phyloP scores from a whole-genome alignment of 1,139 yeast species.

The Ashbya aceris region DNA sequence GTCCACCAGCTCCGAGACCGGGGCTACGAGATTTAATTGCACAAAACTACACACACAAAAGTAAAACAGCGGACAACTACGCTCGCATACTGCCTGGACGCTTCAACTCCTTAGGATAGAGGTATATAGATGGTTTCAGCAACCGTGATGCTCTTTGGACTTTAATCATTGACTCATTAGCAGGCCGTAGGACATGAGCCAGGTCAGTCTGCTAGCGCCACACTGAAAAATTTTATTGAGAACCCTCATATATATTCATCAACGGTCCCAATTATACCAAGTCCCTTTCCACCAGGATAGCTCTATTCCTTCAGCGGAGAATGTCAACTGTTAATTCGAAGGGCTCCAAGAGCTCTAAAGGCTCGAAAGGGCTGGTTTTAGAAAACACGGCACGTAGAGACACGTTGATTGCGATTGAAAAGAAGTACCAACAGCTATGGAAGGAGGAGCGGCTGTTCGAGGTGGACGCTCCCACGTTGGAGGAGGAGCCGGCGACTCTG shows the following conservation, averaged over 20 bases:
- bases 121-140: no score
- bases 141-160: no score
- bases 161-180: no score
- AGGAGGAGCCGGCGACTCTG: slow-evolving; percentile 51
- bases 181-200: no score
- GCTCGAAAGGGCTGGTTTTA: slow-evolving; percentile 28
- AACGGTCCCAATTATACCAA: no score
- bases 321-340: slow-evolving; percentile 9
- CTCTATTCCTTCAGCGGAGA: background rate
- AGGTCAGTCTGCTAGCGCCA: no score
- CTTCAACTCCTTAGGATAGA: no score
- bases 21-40: slow-evolving; percentile 30
- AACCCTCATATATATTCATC: no score
- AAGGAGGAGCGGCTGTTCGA: slow-evolving; percentile 76
- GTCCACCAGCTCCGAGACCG: slow-evolving; percentile 49
- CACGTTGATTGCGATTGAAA: slow-evolving; percentile 79
- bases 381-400: slow-evolving; percentile 82
- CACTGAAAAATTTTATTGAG: no score
- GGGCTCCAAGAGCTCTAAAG: slow-evolving; percentile 1
- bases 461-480: slow-evolving; percentile 73
- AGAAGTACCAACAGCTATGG: slow-evolving; percentile 85
- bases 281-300: background rate
- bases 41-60: slow-evolving; percentile 1
- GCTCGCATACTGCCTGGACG: no score
- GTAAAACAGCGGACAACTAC: background rate